Percentiles rank a stretch among this genome's conserved stretches.
These are phyloP conservation scores for Salvia hispanica DNA, from an alignment of 257 asterid species.

Conservation along the genomic window DNA sequence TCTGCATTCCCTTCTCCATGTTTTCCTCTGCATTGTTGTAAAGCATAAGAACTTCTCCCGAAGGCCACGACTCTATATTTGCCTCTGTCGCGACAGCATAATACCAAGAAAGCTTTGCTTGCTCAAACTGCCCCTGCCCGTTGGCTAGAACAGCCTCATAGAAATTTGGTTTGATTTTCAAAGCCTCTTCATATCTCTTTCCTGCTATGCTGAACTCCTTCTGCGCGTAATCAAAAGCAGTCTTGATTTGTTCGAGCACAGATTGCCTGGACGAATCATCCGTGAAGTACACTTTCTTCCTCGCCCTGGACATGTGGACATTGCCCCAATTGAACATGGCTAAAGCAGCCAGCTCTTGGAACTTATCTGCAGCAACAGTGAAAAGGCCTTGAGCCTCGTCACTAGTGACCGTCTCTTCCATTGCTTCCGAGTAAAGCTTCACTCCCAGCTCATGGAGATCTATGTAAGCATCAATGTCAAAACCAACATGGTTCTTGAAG, in stretches of 20 bases:
- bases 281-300: constrained; percentile 53
- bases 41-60: constrained; percentile 65
- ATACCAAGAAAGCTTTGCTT: constrained; percentile 88
- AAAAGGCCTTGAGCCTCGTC: constrained; percentile 84
- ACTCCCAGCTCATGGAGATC: constrained; percentile 78
- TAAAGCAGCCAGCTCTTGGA: constrained; percentile 80
- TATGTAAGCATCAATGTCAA: constrained; percentile 69
- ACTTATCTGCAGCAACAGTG: constrained; percentile 64
- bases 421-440: constrained; percentile 76
- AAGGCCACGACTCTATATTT: constrained; percentile 68
- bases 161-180: constrained; percentile 64
- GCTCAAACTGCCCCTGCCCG: constrained; percentile 84
- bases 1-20: constrained; percentile 77
- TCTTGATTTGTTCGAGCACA: constrained; percentile 46
- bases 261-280: constrained; percentile 63
- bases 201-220: constrained; percentile 67
- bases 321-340: constrained; percentile 89
- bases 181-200: constrained; percentile 67
- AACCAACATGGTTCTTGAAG: constrained; percentile 76
- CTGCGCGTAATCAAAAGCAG: constrained; percentile 76
- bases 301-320: constrained; percentile 87
- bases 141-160: constrained; percentile 79
- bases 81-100: constrained; percentile 55
- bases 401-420: constrained; percentile 81
- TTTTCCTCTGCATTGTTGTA: constrained; percentile 83